Evolutionary conservation across 495 filamentous ascomycete species (phyloP).

Genomic region (Lichina pygmaea): DNA sequence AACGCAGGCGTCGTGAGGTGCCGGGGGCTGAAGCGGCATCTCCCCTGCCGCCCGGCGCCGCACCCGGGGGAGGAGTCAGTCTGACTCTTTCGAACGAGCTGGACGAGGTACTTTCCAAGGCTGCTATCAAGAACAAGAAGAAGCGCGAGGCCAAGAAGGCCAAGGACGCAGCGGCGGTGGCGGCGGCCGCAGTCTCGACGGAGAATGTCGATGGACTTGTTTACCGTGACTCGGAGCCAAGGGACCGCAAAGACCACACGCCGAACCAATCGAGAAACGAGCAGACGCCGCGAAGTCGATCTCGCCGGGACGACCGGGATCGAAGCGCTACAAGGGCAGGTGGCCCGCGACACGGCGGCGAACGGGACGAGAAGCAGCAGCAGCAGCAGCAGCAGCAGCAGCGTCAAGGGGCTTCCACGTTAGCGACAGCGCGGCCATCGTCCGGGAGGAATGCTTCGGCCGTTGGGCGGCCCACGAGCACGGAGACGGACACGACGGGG

Average conservation of each 20-base stretch:
- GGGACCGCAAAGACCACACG: neutral
- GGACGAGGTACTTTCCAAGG: slow-evolving; percentile 51
- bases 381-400: slow-evolving; percentile 8
- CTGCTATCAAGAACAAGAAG: slow-evolving; percentile 94
- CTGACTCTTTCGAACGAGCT: slow-evolving; percentile 27
- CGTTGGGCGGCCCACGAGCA: slow-evolving; percentile 5
- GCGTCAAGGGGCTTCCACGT: neutral
- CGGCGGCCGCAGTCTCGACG: slow-evolving; percentile 11
- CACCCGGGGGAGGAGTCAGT: slow-evolving; percentile 42
- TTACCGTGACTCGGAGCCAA: slow-evolving; percentile 6
- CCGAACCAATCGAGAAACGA: neutral
- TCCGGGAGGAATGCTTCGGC: slow-evolving; percentile 6
- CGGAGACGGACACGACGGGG: slow-evolving; percentile 1
- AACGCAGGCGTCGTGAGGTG: slow-evolving; percentile 36
- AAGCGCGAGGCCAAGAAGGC: slow-evolving; percentile 91
- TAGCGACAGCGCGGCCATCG: neutral
- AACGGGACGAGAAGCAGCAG: slow-evolving; percentile 1
- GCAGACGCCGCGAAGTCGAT: neutral
- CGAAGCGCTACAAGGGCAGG: neutral
- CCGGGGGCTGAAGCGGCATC: slow-evolving; percentile 50
- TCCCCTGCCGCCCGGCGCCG: slow-evolving; percentile 35
- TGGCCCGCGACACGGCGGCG: neutral
- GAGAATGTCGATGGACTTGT: slow-evolving; percentile 4
- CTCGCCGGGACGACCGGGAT: neutral
- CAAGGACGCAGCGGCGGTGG: slow-evolving; percentile 41